Evolutionary conservation across 2,329 filamentous ascomycete genomes (phyloP).

Genomic region (Teratosphaeria nubilosa): DNA sequence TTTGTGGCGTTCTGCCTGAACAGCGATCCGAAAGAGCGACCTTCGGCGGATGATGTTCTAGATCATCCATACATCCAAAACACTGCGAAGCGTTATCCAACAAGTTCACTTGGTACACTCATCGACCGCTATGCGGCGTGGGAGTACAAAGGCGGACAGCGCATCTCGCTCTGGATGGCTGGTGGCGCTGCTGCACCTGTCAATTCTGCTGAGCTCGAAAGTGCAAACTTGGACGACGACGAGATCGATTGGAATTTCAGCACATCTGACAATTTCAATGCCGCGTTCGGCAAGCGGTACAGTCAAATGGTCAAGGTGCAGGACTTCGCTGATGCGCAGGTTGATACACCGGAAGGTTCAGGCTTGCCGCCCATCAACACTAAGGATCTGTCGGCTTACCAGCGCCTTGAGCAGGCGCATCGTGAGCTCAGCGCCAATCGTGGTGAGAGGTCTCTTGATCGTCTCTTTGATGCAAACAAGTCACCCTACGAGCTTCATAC

Average conservation of each 20-base stretch:
- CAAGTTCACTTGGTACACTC: constrained; percentile 51
- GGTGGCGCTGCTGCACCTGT: constrained; percentile 47
- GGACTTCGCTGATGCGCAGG: constrained; percentile 13
- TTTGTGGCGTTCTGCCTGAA: constrained; percentile 65
- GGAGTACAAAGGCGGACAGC: constrained; percentile 63
- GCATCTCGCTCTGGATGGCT: constrained; percentile 53
- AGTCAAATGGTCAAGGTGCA: constrained; percentile 21
- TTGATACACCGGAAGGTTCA: constrained; percentile 11
- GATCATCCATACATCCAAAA: constrained; percentile 59
- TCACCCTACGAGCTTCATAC: constrained; percentile 50
- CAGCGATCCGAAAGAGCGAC: constrained; percentile 57
- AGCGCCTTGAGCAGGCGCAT: constrained; percentile 38
- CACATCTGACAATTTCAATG: constrained; percentile 51
- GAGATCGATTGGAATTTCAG: constrained; percentile 56
- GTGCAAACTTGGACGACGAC: constrained; percentile 31
- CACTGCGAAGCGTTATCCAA: constrained; percentile 54
- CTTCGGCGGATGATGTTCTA: constrained; percentile 59
- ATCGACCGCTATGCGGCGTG: constrained; percentile 65
- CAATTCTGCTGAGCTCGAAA: constrained; percentile 29
- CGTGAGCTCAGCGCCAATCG: constrained; percentile 48
- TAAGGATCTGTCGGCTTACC: constrained; percentile 10
- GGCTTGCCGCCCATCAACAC: constrained; percentile 11
- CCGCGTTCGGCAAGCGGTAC: constrained; percentile 24
- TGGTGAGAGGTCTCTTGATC: constrained; percentile 46
- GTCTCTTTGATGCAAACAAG: constrained; percentile 46